A percentile compares a stretch with the other conserved stretches of the same genome.
These are phyloP conservation scores for Beauveria rudraprayagi DNA, from an alignment of 2,329 filamentous ascomycete genomes.

Conservation along the genomic window DNA sequence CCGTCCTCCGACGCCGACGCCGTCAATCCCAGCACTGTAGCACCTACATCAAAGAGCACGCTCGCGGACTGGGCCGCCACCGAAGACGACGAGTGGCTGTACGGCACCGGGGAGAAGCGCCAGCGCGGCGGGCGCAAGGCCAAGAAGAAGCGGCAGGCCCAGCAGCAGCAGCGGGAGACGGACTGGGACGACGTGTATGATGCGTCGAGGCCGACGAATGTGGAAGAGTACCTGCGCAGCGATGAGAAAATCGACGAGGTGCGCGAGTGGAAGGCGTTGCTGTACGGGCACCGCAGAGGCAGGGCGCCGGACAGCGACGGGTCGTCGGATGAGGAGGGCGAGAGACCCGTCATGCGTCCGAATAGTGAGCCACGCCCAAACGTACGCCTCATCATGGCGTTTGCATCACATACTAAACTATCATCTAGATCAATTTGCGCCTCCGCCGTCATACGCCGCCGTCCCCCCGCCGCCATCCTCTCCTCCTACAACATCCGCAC, in stretches of 20 bases:
- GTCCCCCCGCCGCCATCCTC: slow-evolving; percentile 47
- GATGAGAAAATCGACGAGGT: slow-evolving; percentile 76
- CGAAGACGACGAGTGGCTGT: slow-evolving; percentile 75
- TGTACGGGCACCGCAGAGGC: slow-evolving; percentile 63
- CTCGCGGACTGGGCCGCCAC: slow-evolving; percentile 74
- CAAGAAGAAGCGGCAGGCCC: slow-evolving; percentile 57
- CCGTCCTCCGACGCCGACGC: slow-evolving; percentile 29
- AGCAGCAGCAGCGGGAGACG: slow-evolving; percentile 46
- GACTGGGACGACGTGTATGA: slow-evolving; percentile 94
- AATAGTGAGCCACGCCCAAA: slow-evolving; percentile 24
- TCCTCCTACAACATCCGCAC: slow-evolving; percentile 36
- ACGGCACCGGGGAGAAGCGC: slow-evolving; percentile 54
- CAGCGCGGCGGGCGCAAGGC: slow-evolving; percentile 72
- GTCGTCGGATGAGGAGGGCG: slow-evolving; percentile 31
- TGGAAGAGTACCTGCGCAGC: slow-evolving; percentile 75
- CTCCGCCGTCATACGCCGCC: slow-evolving; percentile 47
- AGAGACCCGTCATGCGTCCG: slow-evolving; percentile 18
- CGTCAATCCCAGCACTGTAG: slow-evolving; percentile 27
- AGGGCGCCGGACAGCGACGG: slow-evolving; percentile 32
- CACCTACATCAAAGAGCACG: slow-evolving; percentile 50
- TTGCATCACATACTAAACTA: slow-evolving; percentile 16
- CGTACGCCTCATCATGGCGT: not conserved
- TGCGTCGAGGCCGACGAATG: slow-evolving; percentile 70
- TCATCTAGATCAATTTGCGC: slow-evolving; percentile 49
- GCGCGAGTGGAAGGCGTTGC: slow-evolving; percentile 73